Conservation (phyloP, 768 basidiomycete genomes). For the Termitomyces sp. region DNA sequence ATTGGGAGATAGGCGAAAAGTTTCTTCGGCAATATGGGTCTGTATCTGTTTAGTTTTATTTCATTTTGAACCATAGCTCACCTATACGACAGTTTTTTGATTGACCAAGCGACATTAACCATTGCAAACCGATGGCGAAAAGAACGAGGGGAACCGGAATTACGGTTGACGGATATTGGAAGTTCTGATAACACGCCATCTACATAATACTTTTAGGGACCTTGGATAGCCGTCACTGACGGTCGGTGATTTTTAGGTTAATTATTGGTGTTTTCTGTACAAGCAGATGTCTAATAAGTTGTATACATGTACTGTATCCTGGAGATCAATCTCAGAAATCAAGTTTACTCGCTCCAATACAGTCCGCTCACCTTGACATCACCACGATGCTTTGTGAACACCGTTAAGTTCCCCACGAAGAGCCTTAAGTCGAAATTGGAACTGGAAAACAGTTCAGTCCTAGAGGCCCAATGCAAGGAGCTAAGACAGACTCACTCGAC, state of each 20-base stretch:
- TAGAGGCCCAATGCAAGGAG: constrained; percentile 9
- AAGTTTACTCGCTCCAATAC: background rate
- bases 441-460: constrained; percentile 37
- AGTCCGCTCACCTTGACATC: constrained; percentile 15
- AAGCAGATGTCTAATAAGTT: constrained; percentile 1
- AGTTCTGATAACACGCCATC: constrained; percentile 26
- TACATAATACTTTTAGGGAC: background rate
- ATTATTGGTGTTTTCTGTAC: background rate
- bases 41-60: constrained; percentile 16
- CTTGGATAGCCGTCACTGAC: background rate
- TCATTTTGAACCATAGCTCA: constrained; percentile 1
- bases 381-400: constrained; percentile 93
- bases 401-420: constrained; percentile 79
- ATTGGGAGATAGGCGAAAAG: constrained; percentile 85
- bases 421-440: constrained; percentile 87
- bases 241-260: background rate
- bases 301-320: constrained; percentile 4
- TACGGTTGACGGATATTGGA: constrained; percentile 52
- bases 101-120: constrained; percentile 64
- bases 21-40: constrained; percentile 85
- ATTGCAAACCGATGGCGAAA: constrained; percentile 86
- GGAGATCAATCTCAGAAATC: background rate
- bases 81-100: constrained; percentile 54
- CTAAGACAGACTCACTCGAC: constrained; percentile 48
- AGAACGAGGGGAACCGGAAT: constrained; percentile 73